phyloP scores from a whole-genome alignment of 805 yeast species.

The Saccharomycopsis babjevae region DNA sequence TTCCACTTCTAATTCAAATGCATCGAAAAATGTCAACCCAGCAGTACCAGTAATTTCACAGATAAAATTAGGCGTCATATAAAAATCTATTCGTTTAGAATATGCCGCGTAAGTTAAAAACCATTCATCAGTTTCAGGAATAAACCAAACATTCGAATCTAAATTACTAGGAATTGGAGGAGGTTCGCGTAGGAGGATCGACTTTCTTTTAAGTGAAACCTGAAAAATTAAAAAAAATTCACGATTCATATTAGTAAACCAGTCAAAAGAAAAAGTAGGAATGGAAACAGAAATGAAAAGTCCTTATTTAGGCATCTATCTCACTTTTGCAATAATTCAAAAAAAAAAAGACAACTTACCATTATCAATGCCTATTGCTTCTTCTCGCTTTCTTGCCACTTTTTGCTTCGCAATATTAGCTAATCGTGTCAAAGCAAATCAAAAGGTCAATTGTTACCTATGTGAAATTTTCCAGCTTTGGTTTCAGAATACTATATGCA shows the following conservation, averaged over 20 bases:
- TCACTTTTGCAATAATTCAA: too few relatives aligned
- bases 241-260: not conserved
- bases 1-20: slow-evolving; percentile 61
- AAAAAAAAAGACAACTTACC: not conserved
- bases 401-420: not conserved
- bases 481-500: too few relatives aligned
- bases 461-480: too few relatives aligned
- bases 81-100: slow-evolving; percentile 60
- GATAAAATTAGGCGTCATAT: slow-evolving; percentile 67
- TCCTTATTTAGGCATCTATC: too few relatives aligned
- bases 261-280: not conserved
- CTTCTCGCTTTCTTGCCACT: not conserved
- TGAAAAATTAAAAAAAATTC: slow-evolving; percentile 20
- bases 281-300: too few relatives aligned
- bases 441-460: not conserved
- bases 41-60: slow-evolving; percentile 96
- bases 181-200: slow-evolving; percentile 49
- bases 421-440: not conserved
- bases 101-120: slow-evolving; percentile 70
- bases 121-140: slow-evolving; percentile 85
- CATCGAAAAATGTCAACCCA: slow-evolving; percentile 84
- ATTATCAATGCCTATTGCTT: not conserved
- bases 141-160: slow-evolving; percentile 63
- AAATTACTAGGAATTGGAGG: slow-evolving; percentile 46
- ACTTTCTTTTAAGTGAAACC: slow-evolving; percentile 72